A percentile compares a stretch with the other conserved stretches of the same genome.
Evolutionary conservation across 2,329 filamentous ascomycete species (phyloP).

Genomic region (Trichoderma koningii): DNA sequence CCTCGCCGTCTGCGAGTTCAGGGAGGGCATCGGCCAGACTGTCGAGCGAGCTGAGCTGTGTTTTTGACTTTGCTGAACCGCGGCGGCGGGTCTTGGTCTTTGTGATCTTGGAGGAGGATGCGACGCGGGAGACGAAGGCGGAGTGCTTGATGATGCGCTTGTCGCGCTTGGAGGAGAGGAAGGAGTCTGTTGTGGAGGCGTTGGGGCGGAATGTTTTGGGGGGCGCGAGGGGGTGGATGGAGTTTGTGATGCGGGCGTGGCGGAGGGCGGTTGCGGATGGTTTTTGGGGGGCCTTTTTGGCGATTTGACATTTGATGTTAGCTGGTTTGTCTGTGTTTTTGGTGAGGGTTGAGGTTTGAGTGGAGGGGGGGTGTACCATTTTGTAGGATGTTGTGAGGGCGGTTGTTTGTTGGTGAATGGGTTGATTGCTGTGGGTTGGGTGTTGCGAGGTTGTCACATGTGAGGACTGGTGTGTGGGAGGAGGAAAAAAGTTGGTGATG

Average conservation of each 20-base stretch:
- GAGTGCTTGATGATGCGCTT: slow-evolving; percentile 82
- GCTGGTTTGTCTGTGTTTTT: too few species aligned
- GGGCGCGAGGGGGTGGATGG: slow-evolving; percentile 53
- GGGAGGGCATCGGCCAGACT: slow-evolving; percentile 80
- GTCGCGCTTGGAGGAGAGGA: slow-evolving; percentile 76
- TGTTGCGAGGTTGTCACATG: slow-evolving; percentile 2
- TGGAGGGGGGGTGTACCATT: slow-evolving; percentile 11
- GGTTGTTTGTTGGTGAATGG: too few species aligned
- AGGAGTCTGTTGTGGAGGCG: slow-evolving; percentile 56
- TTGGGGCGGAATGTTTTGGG: slow-evolving; percentile 55
- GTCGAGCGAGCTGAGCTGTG: slow-evolving; percentile 70
- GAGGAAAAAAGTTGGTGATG: slow-evolving; percentile 16
- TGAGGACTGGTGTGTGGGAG: background rate
- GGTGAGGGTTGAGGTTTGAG: background rate
- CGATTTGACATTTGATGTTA: background rate
- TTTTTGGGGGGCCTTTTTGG: slow-evolving; percentile 46
- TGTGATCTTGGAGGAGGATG: slow-evolving; percentile 52
- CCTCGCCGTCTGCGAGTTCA: slow-evolving; percentile 53
- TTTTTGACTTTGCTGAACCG: background rate
- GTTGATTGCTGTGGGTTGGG: background rate
- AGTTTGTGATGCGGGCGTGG: slow-evolving; percentile 52
- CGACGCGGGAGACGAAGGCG: slow-evolving; percentile 73
- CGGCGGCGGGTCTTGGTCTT: slow-evolving; percentile 15
- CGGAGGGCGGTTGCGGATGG: slow-evolving; percentile 61
- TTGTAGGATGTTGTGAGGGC: background rate